phyloP scores from a whole-genome alignment of 371 early-diverging fungal species.

The Rhizopus microsporus region DNA sequence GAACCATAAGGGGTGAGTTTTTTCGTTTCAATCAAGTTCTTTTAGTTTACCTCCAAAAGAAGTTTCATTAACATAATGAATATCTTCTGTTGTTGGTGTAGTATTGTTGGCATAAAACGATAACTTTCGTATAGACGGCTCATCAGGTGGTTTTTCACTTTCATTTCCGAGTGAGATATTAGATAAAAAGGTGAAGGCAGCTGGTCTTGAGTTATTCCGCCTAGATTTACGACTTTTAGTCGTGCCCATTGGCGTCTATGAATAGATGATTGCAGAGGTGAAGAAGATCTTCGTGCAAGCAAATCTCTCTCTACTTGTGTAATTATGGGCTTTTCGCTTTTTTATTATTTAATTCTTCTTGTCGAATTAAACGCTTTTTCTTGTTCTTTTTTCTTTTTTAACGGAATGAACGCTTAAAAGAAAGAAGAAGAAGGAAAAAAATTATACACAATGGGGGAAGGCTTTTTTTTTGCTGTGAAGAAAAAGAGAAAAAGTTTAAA shows the following conservation, averaged over 20 bases:
- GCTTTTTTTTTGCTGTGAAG: background rate
- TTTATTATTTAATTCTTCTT: background rate
- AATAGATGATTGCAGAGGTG: constrained; percentile 25
- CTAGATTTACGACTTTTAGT: constrained; percentile 60
- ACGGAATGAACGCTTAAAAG: background rate
- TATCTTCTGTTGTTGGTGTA: constrained; percentile 1
- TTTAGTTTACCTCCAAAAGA: constrained; percentile 17
- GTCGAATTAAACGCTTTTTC: background rate
- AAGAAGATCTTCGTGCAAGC: constrained; percentile 36
- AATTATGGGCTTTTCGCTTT: constrained; percentile 11
- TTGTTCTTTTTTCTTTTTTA: background rate
- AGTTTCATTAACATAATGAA: constrained; percentile 11
- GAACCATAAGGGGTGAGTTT: background rate
- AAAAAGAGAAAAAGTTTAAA: background rate
- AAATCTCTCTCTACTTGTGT: constrained; percentile 14
- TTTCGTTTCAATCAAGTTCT: background rate
- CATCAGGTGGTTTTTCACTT: constrained; percentile 31
- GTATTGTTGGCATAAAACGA: background rate
- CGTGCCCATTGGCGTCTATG: constrained; percentile 52
- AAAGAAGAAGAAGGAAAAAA: background rate
- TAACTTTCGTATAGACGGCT: constrained; percentile 18
- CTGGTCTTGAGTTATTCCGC: constrained; percentile 56
- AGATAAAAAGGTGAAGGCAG: constrained; percentile 50
- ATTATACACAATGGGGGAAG: background rate
- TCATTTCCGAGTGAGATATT: constrained; percentile 50